Percentiles rank a stretch among this genome's conserved stretches.
Evolutionary conservation across 768 basidiomycete genomes (phyloP).

Genomic region (Panellus pusillus): DNA sequence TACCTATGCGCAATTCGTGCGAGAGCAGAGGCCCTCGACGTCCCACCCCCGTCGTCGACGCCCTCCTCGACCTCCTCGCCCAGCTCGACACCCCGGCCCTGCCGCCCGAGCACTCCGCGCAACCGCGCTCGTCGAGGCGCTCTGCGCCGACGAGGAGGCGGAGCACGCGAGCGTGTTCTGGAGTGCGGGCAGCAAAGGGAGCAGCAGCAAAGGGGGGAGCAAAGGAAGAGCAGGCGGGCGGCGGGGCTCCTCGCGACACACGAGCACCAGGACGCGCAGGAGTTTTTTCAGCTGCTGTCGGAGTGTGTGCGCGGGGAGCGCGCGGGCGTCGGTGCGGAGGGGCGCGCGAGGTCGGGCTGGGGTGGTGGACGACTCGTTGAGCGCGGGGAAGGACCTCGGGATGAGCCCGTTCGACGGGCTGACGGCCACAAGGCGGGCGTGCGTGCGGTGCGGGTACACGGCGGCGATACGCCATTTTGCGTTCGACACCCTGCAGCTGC

Average conservation of each 20-base stretch:
- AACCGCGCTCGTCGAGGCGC: slow-evolving; percentile 19
- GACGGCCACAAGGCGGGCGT: slow-evolving; percentile 87
- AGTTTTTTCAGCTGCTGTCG: slow-evolving; percentile 92
- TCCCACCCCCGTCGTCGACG: slow-evolving; percentile 88
- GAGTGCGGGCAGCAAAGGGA: too few species aligned
- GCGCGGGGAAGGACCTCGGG: slow-evolving; percentile 37
- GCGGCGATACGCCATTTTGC: slow-evolving; percentile 92
- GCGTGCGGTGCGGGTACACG: slow-evolving; percentile 88
- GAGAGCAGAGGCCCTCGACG: slow-evolving; percentile 76
- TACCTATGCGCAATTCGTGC: slow-evolving; percentile 75
- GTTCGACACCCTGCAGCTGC: slow-evolving; percentile 83
- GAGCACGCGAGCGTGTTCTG: too few species aligned
- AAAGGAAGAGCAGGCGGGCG: too few species aligned
- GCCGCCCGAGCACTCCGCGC: slow-evolving; percentile 62
- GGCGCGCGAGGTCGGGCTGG: slow-evolving; percentile 2
- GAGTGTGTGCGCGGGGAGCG: slow-evolving; percentile 88
- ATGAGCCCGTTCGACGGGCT: slow-evolving; percentile 84
- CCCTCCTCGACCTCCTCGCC: slow-evolving; percentile 67
- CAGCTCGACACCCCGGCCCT: slow-evolving; percentile 65
- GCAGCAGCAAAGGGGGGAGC: too few species aligned
- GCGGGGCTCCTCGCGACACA: slow-evolving; percentile 69
- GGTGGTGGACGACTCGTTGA: slow-evolving; percentile 12
- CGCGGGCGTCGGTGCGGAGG: slow-evolving; percentile 44
- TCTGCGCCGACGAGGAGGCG: too few species aligned
- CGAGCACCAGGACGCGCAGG: slow-evolving; percentile 98